Conservation (phyloP, 2,329 filamentous ascomycete species). For the Neoscytalidium dimidiatum region DNA sequence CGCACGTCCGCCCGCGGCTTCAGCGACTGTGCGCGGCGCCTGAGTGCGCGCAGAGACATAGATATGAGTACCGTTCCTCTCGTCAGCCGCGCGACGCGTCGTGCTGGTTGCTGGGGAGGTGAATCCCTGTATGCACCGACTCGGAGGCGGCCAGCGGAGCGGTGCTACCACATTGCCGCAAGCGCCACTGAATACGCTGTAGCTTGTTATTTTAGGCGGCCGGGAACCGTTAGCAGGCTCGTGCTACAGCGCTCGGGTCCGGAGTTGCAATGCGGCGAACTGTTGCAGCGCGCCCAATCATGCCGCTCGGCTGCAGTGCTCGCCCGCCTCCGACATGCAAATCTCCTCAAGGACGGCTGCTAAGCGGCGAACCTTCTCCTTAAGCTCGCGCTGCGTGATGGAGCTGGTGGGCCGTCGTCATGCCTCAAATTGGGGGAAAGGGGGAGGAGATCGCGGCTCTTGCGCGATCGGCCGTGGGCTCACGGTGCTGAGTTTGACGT, state of each 20-base stretch:
- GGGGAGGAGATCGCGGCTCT: slow-evolving; percentile 12
- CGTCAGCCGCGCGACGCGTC: slow-evolving; percentile 6
- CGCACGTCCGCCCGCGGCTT: neutral
- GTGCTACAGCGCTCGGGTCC: slow-evolving; percentile 12
- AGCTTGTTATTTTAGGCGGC: slow-evolving; percentile 18
- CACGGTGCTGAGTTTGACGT: neutral
- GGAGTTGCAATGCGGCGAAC: slow-evolving; percentile 9
- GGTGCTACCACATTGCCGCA: slow-evolving; percentile 18
- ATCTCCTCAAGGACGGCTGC: slow-evolving; percentile 15
- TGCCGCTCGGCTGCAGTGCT: neutral
- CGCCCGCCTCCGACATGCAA: neutral
- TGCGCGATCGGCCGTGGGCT: slow-evolving; percentile 4
- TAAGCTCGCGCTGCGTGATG: slow-evolving; percentile 14
- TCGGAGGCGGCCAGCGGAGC: slow-evolving; percentile 14
- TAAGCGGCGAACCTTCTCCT: slow-evolving; percentile 8
- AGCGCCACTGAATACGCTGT: slow-evolving; percentile 16
- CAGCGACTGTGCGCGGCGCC: neutral
- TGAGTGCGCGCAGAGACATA: neutral
- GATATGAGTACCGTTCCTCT: neutral
- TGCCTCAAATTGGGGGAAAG: neutral
- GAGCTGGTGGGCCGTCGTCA: slow-evolving; percentile 11
- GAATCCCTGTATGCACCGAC: slow-evolving; percentile 6
- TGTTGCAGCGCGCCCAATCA: slow-evolving; percentile 7
- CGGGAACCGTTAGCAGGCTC: slow-evolving; percentile 18
- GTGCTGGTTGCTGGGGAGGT: neutral